Base-by-base conservation (phyloP, 176 grass and related monocot species). In the Avena atlantica region DNA sequence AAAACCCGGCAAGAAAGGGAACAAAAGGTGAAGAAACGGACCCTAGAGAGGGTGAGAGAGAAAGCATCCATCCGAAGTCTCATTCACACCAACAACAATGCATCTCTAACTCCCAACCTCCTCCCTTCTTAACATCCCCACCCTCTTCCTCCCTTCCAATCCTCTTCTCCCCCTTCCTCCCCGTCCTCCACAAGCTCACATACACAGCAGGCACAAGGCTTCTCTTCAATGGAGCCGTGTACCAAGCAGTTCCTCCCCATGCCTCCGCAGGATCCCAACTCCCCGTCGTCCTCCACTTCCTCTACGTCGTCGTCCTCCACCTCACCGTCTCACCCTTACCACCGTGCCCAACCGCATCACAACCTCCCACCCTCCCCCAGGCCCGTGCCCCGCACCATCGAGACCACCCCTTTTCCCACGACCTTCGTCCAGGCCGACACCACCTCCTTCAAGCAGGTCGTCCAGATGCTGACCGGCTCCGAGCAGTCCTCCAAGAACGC, bases 401-500 rank as follows among this genome's bases (percentile, higher is more conserved):
- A 99, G 34, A 92, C 91, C 72, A 90, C 92, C n/a, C 94, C 97
- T 1, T 99, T 92, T 73, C 96, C 97, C 47, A 99, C 97, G 72
- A 99, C 97, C 83, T 99, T 99, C 83, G 87, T 99, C 25, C 97
- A 99, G 79, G 94, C 97, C 49, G 97, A 99, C 90, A 85, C 92
- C 48, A 12, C 89, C 37, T 94, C 97, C 55, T 99, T 99, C 91
- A 99, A 99, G 92, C 92, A 96, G 84, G 94, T 99, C 53, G 97
- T 99, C 82, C 97, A 99, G 91, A 96, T 99, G 97, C 94, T 99
- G 67, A 99, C 97, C 51, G 97, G 97, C 70, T 87, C 92, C 71
- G 84, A 91, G 63, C 89, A 86, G 83, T 70, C 89, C 45, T 40
- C 25, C 84, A 93, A 86, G 59, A 65, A 60, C 44, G 57, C 66